A percentile compares a stretch with the other conserved stretches of the same genome.
Evolutionary conservation across 2,329 filamentous ascomycete genomes (phyloP).

Genomic region (Fusarium bactridioides): DNA sequence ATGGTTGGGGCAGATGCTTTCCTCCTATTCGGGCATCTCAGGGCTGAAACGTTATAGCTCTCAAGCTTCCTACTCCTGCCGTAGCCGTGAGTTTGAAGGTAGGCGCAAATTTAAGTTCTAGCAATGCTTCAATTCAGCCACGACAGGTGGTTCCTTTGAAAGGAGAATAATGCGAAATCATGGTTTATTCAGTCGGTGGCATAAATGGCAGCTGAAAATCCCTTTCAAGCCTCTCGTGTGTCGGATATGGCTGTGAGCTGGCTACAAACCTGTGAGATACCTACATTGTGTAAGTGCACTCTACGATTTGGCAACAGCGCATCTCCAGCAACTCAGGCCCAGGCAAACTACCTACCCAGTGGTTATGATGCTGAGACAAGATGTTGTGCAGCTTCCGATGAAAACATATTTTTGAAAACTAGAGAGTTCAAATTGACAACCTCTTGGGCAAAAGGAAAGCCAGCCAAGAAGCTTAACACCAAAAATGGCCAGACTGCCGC

Average conservation of each 20-base stretch:
- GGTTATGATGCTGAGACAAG: background rate
- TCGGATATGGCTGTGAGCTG: background rate
- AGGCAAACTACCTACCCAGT: background rate
- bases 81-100: background rate
- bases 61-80: background rate
- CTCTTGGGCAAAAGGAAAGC: background rate
- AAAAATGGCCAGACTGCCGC: background rate
- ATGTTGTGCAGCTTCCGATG: background rate
- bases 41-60: background rate
- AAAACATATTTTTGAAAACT: background rate
- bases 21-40: background rate
- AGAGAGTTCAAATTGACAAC: background rate
- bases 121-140: background rate
- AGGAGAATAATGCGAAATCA: background rate
- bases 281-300: background rate
- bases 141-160: background rate
- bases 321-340: background rate
- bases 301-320: background rate
- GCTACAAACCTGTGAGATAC: background rate
- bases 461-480: background rate
- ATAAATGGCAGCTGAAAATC: too few relatives aligned
- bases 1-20: background rate
- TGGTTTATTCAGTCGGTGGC: background rate
- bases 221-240: background rate
- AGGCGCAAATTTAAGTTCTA: background rate